Evolutionary conservation across 1,284 basidiomycete species (phyloP).

Genomic region (Megacollybia platyphylla): DNA sequence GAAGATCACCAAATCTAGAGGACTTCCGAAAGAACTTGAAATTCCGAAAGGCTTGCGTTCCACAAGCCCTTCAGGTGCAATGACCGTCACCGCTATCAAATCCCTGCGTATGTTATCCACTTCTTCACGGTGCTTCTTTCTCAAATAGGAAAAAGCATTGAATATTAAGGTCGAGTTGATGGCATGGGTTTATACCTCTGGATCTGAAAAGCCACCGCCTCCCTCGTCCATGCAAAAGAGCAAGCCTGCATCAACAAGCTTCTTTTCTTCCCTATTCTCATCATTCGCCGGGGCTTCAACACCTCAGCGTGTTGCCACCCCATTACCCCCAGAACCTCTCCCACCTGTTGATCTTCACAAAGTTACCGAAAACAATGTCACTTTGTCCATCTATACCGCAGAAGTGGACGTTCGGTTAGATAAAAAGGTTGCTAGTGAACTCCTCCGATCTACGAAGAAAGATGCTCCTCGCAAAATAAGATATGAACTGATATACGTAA

Average conservation of each 20-base stretch:
- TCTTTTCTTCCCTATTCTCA: slow-evolving; percentile 72
- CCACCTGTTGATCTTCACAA: slow-evolving; percentile 41
- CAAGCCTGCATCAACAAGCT: slow-evolving; percentile 31
- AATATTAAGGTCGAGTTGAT: slow-evolving; percentile 77
- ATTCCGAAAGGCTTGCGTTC: slow-evolving; percentile 43
- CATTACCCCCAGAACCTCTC: slow-evolving; percentile 23
- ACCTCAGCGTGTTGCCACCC: slow-evolving; percentile 25
- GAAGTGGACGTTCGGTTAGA: slow-evolving; percentile 68
- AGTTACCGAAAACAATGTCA: slow-evolving; percentile 52
- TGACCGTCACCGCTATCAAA: slow-evolving; percentile 58
- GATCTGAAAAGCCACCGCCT: slow-evolving; percentile 44
- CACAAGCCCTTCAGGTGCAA: slow-evolving; percentile 38
- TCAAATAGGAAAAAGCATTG: slow-evolving; percentile 33
- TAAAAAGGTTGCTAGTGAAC: slow-evolving; percentile 63
- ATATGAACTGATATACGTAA: slow-evolving; percentile 79
- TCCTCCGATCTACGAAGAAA: slow-evolving; percentile 93
- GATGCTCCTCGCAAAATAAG: slow-evolving; percentile 72
- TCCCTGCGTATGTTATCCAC: slow-evolving; percentile 40
- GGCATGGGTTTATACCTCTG: slow-evolving; percentile 69
- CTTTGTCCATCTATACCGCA: slow-evolving; percentile 76
- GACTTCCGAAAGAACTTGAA: slow-evolving; percentile 39
- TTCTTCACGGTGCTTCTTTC: neutral
- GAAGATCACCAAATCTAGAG: slow-evolving; percentile 58
- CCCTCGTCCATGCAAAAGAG: slow-evolving; percentile 16
- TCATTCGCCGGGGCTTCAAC: slow-evolving; percentile 36